Conservation (phyloP, 768 basidiomycete genomes). For the Hemileccinum impolitum region DNA sequence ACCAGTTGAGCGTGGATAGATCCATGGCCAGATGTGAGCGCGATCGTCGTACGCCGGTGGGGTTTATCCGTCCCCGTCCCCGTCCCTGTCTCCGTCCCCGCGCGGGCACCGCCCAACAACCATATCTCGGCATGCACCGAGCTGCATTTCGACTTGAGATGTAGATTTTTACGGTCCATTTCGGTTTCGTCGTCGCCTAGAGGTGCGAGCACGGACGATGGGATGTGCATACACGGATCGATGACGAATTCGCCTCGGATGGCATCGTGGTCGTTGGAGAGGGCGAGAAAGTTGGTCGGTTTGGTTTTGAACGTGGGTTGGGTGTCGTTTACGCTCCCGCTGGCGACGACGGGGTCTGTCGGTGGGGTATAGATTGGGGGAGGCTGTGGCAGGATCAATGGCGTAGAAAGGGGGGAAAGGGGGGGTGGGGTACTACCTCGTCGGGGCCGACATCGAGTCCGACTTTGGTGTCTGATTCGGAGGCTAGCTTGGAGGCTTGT, state of each 20-base stretch:
- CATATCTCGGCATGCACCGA: constrained; percentile 40
- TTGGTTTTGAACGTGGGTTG: constrained; percentile 21
- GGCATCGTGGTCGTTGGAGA: constrained; percentile 4
- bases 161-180: constrained; percentile 38
- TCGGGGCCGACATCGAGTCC: neutral
- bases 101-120: constrained; percentile 24
- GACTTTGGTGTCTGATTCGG: neutral
- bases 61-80: too few species aligned
- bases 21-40: constrained; percentile 16
- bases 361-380: constrained; percentile 23
- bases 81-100: too few species aligned
- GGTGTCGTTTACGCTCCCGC: neutral
- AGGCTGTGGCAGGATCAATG: constrained; percentile 11
- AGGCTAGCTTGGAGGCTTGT: too few species aligned
- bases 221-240: constrained; percentile 41
- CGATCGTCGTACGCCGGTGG: constrained; percentile 18
- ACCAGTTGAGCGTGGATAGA: constrained; percentile 19
- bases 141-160: constrained; percentile 32
- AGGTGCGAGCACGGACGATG: constrained; percentile 38
- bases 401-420: neutral
- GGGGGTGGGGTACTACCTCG: neutral
- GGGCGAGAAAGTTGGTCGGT: constrained; percentile 24
- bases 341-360: too few species aligned
- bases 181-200: constrained; percentile 35
- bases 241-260: constrained; percentile 37